Evolutionary conservation across 345 rosid genomes (phyloP).

Genomic region (Theobroma cacao): DNA sequence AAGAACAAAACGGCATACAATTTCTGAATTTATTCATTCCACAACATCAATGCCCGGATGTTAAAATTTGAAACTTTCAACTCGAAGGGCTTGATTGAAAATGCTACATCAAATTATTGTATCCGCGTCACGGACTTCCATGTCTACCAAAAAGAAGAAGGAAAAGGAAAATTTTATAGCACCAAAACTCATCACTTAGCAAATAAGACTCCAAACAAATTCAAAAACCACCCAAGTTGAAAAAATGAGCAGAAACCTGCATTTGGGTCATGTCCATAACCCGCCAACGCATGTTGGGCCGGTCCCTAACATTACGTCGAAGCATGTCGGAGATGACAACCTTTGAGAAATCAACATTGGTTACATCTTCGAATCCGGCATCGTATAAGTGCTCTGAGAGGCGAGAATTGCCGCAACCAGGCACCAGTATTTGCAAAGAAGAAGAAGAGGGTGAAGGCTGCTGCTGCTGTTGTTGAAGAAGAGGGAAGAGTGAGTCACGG

Average conservation of each 20-base stretch:
- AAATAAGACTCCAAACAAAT: background rate
- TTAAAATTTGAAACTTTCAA: background rate
- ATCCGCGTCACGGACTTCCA: background rate
- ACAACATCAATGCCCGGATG: background rate
- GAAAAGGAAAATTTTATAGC: background rate
- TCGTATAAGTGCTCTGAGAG: conserved; percentile 88
- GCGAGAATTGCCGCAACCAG: conserved; percentile 87
- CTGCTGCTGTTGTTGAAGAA: conserved; percentile 27
- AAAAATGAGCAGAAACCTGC: conserved; percentile 46
- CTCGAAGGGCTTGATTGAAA: background rate
- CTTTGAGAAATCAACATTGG: conserved; percentile 85
- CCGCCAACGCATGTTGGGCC: conserved; percentile 85
- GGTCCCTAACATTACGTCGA: conserved; percentile 70
- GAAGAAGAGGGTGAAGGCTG: conserved; percentile 15
- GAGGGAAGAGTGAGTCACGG: conserved; percentile 52
- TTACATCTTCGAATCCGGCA: conserved; percentile 62
- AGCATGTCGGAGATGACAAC: conserved; percentile 89
- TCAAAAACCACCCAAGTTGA: background rate
- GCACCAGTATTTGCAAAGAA: conserved; percentile 68
- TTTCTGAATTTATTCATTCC: background rate
- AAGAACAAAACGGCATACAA: background rate
- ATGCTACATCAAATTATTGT: background rate
- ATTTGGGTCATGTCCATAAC: conserved; percentile 86
- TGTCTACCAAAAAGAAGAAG: background rate
- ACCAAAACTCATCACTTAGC: background rate